These are phyloP conservation scores for Phytophthora pistaciae DNA, from an alignment of 352 stramenopile genomes.

Conservation along the genomic window DNA sequence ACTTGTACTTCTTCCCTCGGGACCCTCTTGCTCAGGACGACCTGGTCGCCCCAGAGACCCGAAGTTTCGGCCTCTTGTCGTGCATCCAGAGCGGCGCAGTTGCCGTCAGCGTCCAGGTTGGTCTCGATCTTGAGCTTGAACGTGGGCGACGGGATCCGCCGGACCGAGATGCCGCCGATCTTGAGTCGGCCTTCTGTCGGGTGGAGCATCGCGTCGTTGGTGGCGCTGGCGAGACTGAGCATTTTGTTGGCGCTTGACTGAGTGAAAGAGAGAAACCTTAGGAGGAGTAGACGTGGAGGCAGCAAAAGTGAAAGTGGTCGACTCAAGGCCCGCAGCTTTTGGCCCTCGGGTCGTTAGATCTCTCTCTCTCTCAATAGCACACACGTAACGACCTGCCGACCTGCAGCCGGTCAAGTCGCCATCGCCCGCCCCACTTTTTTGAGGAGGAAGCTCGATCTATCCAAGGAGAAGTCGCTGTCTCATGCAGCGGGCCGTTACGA, in stretches of 20 bases:
- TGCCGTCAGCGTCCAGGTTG: conserved; percentile 20
- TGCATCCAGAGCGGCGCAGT: conserved; percentile 7
- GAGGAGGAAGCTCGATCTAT: not conserved
- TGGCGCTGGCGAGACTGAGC: conserved; percentile 21
- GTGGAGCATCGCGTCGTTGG: conserved; percentile 13
- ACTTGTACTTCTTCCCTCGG: conserved; percentile 45
- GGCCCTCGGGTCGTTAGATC: not conserved
- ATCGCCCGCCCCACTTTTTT: conserved; percentile 12
- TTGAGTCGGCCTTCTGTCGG: conserved; percentile 21
- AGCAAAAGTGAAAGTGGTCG: conserved; percentile 28
- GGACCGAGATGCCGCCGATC: conserved; percentile 32
- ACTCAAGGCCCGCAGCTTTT: not conserved
- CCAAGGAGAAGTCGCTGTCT: not conserved
- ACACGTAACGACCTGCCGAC: conserved; percentile 2
- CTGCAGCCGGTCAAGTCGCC: not conserved
- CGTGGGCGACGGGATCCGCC: conserved; percentile 15
- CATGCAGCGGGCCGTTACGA: not conserved
- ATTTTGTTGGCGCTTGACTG: conserved; percentile 1
- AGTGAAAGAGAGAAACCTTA: not conserved
- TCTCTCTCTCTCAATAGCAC: not conserved
- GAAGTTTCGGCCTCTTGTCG: conserved; percentile 7
- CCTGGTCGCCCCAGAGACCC: conserved; percentile 22
- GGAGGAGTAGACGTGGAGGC: not conserved
- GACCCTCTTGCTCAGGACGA: conserved; percentile 29
- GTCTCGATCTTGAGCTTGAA: conserved; percentile 36